phyloP scores from a whole-genome alignment of 441 rosid genomes.

The Croton laevigatus region DNA sequence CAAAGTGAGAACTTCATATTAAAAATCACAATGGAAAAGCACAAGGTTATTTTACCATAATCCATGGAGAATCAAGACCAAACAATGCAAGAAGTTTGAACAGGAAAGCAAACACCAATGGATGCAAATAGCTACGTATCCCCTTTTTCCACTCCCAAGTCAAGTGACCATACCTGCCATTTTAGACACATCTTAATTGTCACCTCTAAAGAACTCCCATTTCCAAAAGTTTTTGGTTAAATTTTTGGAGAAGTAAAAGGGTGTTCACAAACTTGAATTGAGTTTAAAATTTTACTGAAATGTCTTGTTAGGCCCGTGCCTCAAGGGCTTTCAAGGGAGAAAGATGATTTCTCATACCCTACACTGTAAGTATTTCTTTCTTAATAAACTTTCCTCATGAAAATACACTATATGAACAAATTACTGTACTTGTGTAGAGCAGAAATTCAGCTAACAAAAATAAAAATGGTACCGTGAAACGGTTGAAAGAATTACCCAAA shows the following conservation, averaged over 20 bases:
- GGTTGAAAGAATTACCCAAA: slow-evolving; percentile 56
- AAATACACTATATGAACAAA: neutral
- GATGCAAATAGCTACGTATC: slow-evolving; percentile 82
- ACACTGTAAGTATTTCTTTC: neutral
- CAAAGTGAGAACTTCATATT: neutral
- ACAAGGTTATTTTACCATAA: slow-evolving; percentile 45
- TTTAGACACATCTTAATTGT: slow-evolving; percentile 11
- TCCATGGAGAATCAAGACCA: slow-evolving; percentile 70
- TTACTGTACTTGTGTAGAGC: too few relatives aligned
- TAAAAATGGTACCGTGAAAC: neutral
- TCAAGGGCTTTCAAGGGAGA: neutral
- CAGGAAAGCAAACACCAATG: slow-evolving; percentile 59
- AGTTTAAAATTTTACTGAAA: neutral
- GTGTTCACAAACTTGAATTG: slow-evolving; percentile 5
- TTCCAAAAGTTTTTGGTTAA: neutral
- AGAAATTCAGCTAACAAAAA: neutral
- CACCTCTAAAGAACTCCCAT: neutral
- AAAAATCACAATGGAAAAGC: neutral
- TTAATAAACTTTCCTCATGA: neutral
- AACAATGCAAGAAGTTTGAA: slow-evolving; percentile 58
- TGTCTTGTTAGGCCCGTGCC: neutral
- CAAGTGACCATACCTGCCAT: slow-evolving; percentile 74
- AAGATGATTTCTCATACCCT: neutral
- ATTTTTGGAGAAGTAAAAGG: neutral
- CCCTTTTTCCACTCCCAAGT: slow-evolving; percentile 91